Percentiles rank a stretch among this genome's conserved stretches.
These are phyloP conservation scores for Verruconis gallopava DNA, from an alignment of 2,329 filamentous ascomycete species.

Conservation along the genomic window DNA sequence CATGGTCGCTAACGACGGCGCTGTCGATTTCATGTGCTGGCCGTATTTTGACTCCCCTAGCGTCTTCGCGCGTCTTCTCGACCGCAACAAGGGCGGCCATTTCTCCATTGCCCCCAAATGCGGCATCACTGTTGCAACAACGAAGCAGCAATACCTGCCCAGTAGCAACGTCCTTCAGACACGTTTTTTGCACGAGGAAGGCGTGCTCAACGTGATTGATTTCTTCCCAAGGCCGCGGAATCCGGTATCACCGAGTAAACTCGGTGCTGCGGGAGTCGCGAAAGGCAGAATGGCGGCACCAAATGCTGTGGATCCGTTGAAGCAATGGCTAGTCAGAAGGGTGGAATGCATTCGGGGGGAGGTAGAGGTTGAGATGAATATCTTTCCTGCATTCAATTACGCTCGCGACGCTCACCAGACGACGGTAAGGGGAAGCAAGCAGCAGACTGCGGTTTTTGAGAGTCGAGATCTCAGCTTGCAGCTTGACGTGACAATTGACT, in stretches of 20 bases:
- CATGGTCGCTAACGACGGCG: slow-evolving; percentile 60
- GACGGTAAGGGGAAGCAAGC: slow-evolving; percentile 31
- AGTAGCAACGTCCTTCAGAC: slow-evolving; percentile 66
- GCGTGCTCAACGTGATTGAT: slow-evolving; percentile 59
- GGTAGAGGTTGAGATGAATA: slow-evolving; percentile 52
- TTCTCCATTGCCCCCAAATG: slow-evolving; percentile 47
- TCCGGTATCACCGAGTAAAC: background rate
- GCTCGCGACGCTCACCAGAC: slow-evolving; percentile 50
- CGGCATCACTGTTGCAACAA: slow-evolving; percentile 45
- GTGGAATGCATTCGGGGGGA: slow-evolving; percentile 59
- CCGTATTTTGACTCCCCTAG: slow-evolving; percentile 68
- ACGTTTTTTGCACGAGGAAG: slow-evolving; percentile 63
- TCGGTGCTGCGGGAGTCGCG: slow-evolving; percentile 8
- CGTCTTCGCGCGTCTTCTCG: slow-evolving; percentile 60
- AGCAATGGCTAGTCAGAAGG: slow-evolving; percentile 57
- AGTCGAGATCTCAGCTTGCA: background rate
- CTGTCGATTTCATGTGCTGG: slow-evolving; percentile 71
- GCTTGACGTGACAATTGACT: background rate
- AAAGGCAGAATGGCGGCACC: slow-evolving; percentile 5
- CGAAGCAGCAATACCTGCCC: slow-evolving; percentile 66
- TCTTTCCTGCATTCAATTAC: slow-evolving; percentile 53
- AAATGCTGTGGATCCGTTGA: slow-evolving; percentile 27
- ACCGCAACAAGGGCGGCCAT: slow-evolving; percentile 61
- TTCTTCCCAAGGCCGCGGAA: slow-evolving; percentile 46
- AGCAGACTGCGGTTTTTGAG: background rate